These are phyloP conservation scores for Backusella westeae DNA, from an alignment of 192 early-diverging fungal genomes.

Conservation along the genomic window DNA sequence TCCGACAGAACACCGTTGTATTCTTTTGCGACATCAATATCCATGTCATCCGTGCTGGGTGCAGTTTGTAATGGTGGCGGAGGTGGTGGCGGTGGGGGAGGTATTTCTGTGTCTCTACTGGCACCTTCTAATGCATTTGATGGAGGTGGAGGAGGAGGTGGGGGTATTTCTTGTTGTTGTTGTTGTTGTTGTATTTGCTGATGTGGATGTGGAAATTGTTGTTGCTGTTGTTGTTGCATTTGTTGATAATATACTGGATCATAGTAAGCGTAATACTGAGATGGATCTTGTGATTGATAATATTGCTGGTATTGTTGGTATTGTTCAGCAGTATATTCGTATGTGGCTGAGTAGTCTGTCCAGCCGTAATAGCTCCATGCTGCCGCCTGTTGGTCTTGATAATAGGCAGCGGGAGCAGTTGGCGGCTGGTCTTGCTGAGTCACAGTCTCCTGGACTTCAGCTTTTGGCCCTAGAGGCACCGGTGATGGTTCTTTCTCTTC, in stretches of 20 bases:
- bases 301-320: slow-evolving; percentile 18
- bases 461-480: slow-evolving; percentile 13
- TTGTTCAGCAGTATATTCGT: slow-evolving; percentile 12
- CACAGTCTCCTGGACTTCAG: background rate
- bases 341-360: slow-evolving; percentile 10
- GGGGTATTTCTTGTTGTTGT: background rate
- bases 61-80: background rate
- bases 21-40: background rate
- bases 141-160: slow-evolving; percentile 1
- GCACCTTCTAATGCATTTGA: background rate
- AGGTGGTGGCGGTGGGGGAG: background rate
- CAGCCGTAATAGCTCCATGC: slow-evolving; percentile 3
- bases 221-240: background rate
- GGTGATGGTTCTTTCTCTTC: slow-evolving; percentile 11
- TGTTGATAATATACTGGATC: slow-evolving; percentile 4
- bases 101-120: background rate
- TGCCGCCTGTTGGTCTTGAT: slow-evolving; percentile 11
- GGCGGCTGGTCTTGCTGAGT: slow-evolving; percentile 4
- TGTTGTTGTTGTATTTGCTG: background rate
- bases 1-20: slow-evolving; percentile 6
- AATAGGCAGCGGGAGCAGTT: slow-evolving; percentile 20
- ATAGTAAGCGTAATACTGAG: slow-evolving; percentile 8
- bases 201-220: background rate
- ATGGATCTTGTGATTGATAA: slow-evolving; percentile 10
- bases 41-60: background rate